Percentiles rank a stretch among this genome's conserved stretches.
phyloP scores from a whole-genome alignment of 352 stramenopile species.

The Phytophthora uliginosa region DNA sequence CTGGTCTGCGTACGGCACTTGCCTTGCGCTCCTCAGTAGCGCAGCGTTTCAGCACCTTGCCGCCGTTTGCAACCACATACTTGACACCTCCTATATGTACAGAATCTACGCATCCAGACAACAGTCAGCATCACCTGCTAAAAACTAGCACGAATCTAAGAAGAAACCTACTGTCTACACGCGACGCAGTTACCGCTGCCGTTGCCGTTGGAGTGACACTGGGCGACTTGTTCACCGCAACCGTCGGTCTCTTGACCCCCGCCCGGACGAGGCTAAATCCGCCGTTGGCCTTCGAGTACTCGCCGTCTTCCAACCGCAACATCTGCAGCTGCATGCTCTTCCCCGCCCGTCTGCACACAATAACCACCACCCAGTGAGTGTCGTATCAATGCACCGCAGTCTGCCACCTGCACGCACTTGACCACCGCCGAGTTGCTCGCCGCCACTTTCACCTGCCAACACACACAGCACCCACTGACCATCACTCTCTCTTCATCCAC shows the following conservation, averaged over 20 bases:
- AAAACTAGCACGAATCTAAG: neutral
- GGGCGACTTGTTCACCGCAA: neutral
- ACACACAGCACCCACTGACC: slow-evolving; percentile 1
- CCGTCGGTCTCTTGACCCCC: slow-evolving; percentile 42
- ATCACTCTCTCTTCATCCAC: slow-evolving; percentile 3
- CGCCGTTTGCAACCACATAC: slow-evolving; percentile 53
- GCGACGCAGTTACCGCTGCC: slow-evolving; percentile 11
- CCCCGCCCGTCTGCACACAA: slow-evolving; percentile 6
- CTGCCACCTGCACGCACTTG: neutral
- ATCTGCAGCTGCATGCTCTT: slow-evolving; percentile 66
- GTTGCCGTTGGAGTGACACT: slow-evolving; percentile 8
- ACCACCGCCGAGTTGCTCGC: slow-evolving; percentile 16
- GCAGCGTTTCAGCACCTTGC: slow-evolving; percentile 57
- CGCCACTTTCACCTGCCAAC: slow-evolving; percentile 39
- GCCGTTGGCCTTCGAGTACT: slow-evolving; percentile 80
- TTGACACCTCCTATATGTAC: slow-evolving; percentile 58
- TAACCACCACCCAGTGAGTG: neutral
- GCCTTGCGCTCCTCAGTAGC: slow-evolving; percentile 34
- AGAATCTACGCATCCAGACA: slow-evolving; percentile 35
- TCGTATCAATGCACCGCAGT: neutral
- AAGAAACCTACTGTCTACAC: slow-evolving; percentile 14
- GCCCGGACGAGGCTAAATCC: slow-evolving; percentile 79
- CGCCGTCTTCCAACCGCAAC: slow-evolving; percentile 69
- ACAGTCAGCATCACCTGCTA: neutral
- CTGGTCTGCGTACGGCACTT: slow-evolving; percentile 11